Conservation (phyloP, 768 basidiomycete genomes). For the Tephrocybe sp. region DNA sequence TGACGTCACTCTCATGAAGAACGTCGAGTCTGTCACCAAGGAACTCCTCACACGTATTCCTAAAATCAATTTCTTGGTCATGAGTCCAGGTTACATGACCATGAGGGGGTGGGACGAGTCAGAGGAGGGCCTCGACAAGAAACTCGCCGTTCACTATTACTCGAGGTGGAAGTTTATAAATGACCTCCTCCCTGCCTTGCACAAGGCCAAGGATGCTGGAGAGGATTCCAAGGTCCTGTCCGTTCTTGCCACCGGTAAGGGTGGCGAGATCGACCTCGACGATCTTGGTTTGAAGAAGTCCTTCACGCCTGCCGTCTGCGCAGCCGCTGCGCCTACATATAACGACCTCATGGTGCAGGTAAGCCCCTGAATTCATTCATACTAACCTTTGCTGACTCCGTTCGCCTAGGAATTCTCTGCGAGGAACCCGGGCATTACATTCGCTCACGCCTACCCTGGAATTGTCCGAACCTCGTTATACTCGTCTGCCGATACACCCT, state of each 20-base stretch:
- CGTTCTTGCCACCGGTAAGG: slow-evolving; percentile 36
- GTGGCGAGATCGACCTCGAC: slow-evolving; percentile 37
- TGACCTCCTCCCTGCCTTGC: slow-evolving; percentile 42
- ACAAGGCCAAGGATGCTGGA: slow-evolving; percentile 40
- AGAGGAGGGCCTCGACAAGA: slow-evolving; percentile 31
- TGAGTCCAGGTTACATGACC: slow-evolving; percentile 42
- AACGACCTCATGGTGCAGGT: slow-evolving; percentile 45
- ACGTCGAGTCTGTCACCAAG: slow-evolving; percentile 33
- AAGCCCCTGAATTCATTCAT: neutral
- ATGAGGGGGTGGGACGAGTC: slow-evolving; percentile 32
- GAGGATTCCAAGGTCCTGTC: slow-evolving; percentile 52
- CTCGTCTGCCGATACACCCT: slow-evolving; percentile 22
- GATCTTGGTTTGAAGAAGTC: slow-evolving; percentile 45
- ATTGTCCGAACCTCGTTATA: slow-evolving; percentile 33
- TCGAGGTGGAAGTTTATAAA: slow-evolving; percentile 47
- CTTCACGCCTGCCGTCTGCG: slow-evolving; percentile 29
- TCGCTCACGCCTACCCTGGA: slow-evolving; percentile 39
- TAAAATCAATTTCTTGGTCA: slow-evolving; percentile 50
- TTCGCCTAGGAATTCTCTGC: slow-evolving; percentile 31
- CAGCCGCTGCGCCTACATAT: slow-evolving; percentile 29
- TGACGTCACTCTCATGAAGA: slow-evolving; percentile 45
- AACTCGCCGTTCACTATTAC: slow-evolving; percentile 46
- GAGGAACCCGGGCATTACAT: slow-evolving; percentile 33
- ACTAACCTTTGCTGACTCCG: neutral
- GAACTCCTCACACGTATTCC: slow-evolving; percentile 32